A percentile compares a stretch with the other conserved stretches of the same genome.
phyloP scores from a whole-genome alignment of 192 early-diverging fungal genomes.

The Backusella psychrophila region DNA sequence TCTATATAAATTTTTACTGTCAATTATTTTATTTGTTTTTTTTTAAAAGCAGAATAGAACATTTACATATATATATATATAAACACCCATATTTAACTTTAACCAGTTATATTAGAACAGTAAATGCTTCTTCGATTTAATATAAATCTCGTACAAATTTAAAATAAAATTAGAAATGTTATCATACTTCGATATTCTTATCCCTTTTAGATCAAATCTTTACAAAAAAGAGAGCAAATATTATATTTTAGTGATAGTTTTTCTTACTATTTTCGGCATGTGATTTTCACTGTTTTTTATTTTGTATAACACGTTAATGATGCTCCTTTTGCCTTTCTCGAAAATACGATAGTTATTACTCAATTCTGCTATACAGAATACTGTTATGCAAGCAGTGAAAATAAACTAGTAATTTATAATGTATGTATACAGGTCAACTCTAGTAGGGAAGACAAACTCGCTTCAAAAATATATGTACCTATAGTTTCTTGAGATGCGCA shows the following conservation, averaged over 20 bases:
- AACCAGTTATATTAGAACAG: neutral
- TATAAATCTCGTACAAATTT: conserved; percentile 6
- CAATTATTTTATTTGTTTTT: neutral
- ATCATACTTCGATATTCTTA: neutral
- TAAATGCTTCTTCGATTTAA: neutral
- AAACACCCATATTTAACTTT: neutral
- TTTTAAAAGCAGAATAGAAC: neutral
- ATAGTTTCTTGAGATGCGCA: neutral
- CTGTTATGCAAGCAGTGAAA: neutral
- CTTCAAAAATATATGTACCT: neutral
- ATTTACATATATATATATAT: neutral
- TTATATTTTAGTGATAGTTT: neutral
- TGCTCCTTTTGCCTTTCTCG: neutral
- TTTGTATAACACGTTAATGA: neutral
- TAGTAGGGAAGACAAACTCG: neutral
- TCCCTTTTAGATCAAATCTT: neutral
- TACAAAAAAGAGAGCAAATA: neutral
- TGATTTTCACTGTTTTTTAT: neutral
- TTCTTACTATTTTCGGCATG: neutral
- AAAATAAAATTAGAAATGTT: conserved; percentile 10
- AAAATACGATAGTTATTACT: neutral
- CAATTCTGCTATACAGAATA: neutral
- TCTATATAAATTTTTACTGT: neutral
- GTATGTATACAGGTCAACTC: neutral
- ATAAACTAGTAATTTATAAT: neutral